Base-by-base conservation (phyloP, 2,329 filamentous ascomycete genomes). In the Cladosporium sp. region DNA sequence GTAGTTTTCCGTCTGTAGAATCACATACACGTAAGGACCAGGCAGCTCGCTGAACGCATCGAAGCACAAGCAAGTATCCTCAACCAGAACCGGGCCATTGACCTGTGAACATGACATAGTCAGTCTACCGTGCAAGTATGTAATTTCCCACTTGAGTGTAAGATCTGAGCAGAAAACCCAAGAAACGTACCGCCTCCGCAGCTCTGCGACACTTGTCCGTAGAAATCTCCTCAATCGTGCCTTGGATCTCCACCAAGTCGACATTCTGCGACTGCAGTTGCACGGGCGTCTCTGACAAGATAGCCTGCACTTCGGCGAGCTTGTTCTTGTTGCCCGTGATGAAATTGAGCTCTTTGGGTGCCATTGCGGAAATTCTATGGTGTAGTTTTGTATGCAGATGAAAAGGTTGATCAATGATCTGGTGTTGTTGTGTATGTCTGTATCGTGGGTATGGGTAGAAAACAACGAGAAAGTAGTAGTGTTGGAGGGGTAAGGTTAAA, bases 301-400 rank as follows among this genome's bases (percentile, higher is more conserved):
- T 96, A 15, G 86, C 85, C 69, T 87, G 83, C 58, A 95, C 90
- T 74, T 98, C 93, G 51, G 78, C 74, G 50, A 98, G 79, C 74
- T 98, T 98, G 75, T 95, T 94, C 64, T 85, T 83, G 72, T 98
- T 98, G 69, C 92, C 87, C 2, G 92, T 97, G 66, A 98, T 95
- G 75, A 98, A 98, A 71, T 94, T 91, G 57, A 98, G 74, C 55
- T 76, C 70, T 57, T 75, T 73, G 32, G 60, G 61, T 15, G 62
- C 60, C 60, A 63, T 62, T 33, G 8, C 39, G 27, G 22, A 27
- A 27, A n/a, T n/a, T n/a, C n/a, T 27, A 27, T 27, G 9, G 9
- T 27, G 22, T 27, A 9, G 22, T 5, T 5, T 27, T 27, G 4
- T 4, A n/a, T n/a, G n/a, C n/a, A n/a, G n/a, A n/a, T n/a, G n/a